Evolutionary conservation across 306 rosid genomes (phyloP).

Genomic region (Rosa chinensis): DNA sequence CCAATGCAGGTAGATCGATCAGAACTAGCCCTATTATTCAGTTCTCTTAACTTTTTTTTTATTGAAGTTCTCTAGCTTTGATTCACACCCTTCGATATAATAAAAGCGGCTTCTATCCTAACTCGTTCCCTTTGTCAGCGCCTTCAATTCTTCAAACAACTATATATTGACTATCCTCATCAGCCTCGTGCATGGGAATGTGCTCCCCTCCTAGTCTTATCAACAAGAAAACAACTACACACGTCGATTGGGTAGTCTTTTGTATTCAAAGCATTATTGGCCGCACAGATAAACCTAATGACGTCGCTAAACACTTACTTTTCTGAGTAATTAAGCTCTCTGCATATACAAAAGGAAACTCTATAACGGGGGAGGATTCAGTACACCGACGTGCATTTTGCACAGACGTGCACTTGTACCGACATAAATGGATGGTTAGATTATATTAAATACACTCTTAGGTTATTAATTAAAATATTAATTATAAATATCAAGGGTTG

Average conservation of each 20-base stretch:
- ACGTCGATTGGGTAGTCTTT: neutral
- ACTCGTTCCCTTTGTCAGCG: slow-evolving; percentile 19
- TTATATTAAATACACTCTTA: too few relatives aligned
- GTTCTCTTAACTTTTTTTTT: neutral
- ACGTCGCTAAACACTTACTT: neutral
- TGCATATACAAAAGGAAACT: neutral
- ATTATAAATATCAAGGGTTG: too few relatives aligned
- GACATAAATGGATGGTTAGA: too few relatives aligned
- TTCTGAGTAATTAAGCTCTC: neutral
- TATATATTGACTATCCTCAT: neutral
- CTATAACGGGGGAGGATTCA: too few relatives aligned
- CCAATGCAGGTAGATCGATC: neutral
- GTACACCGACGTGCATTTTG: too few relatives aligned
- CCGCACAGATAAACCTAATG: neutral
- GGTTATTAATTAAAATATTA: too few relatives aligned
- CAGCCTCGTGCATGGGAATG: neutral
- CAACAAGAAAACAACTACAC: neutral
- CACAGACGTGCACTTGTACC: too few relatives aligned
- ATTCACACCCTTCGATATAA: neutral
- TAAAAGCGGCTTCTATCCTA: slow-evolving; percentile 16
- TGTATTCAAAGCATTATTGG: neutral
- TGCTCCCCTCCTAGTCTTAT: neutral
- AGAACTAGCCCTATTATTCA: neutral
- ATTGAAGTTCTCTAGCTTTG: neutral
- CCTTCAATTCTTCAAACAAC: slow-evolving; percentile 20